Evolutionary conservation across 306 rosid species (phyloP), one percentile per base, ranked within the genome.

Genomic region (Delonix regia): DNA sequence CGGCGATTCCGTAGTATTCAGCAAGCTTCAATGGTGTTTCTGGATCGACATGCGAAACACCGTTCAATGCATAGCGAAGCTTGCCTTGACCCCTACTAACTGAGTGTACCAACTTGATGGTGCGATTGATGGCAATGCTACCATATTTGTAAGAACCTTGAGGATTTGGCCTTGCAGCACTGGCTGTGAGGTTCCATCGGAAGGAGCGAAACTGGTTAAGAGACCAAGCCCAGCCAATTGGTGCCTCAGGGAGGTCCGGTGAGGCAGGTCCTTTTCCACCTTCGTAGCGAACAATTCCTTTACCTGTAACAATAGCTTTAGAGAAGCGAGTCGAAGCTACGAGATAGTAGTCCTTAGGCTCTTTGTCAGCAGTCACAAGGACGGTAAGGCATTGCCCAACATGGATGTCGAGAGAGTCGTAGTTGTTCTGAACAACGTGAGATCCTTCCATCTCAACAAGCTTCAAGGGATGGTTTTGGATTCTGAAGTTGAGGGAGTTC

Each of bases 131-230:
- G 76, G 88, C 88, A 61, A 94, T 88, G 45, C 76, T 68, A 2
- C 98, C 97, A 18, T 94, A 94, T 45, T 90, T 91, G 83, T 83
- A 94, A 0, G 97, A 92, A 1, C 98, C 98, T 24, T 94, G 98
- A 22, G 98, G 97, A 53, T 94, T 94, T 8, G 97, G 98, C 71
- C 97, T 89, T 0, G 98, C 98, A n/a, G 98, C 98, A 39, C 92
- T 89, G 3, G 98, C 87, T 0, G 98, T 92, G 0, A 94, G 86
- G 80, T 94, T 94, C 98, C 97, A 94, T 0, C 92, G 89, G 61
- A 90, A 92, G 0, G 98, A 79, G 4, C 93, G 89, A 44, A 88
- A 94, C 49, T 94, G 98, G 42, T 94, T 92, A 10, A 94, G 89
- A 22, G 97, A 94, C 98, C 97, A 92, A 1, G 95, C 97, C 97